These are phyloP conservation scores for Kuraishia cidri DNA, from an alignment of 805 yeast genomes.

Conservation along the genomic window DNA sequence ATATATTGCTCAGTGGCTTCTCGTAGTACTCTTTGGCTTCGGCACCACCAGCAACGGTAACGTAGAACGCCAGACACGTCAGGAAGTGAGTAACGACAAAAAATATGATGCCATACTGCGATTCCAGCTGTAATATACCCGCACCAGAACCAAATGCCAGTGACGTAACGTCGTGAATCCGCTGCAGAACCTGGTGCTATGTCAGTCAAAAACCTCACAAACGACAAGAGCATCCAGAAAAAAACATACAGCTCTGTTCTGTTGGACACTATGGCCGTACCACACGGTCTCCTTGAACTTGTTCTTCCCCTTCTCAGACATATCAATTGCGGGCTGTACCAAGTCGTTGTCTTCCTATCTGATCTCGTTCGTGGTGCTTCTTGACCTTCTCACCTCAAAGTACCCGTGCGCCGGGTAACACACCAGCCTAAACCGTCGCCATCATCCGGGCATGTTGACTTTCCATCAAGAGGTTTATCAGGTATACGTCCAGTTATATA, in stretches of 20 bases:
- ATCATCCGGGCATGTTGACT: too few relatives aligned
- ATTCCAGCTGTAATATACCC: slow-evolving; percentile 44
- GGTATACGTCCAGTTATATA: too few relatives aligned
- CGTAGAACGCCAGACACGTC: slow-evolving; percentile 21
- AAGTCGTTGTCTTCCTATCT: too few relatives aligned
- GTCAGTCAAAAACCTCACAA: not conserved
- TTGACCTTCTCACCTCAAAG: too few relatives aligned
- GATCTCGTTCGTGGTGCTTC: too few relatives aligned
- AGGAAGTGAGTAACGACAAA: slow-evolving; percentile 26
- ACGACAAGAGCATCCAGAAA: not conserved
- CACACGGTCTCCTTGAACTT: slow-evolving; percentile 1
- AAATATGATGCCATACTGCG: slow-evolving; percentile 36
- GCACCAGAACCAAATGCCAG: slow-evolving; percentile 43
- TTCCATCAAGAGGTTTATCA: too few relatives aligned
- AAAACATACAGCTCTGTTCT: slow-evolving; percentile 5
- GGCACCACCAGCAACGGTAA: slow-evolving; percentile 20
- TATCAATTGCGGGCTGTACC: too few relatives aligned
- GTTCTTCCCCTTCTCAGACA: too few relatives aligned
- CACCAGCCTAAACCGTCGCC: too few relatives aligned
- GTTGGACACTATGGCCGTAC: slow-evolving; percentile 4
- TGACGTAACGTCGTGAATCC: slow-evolving; percentile 36
- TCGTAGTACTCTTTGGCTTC: slow-evolving; percentile 27
- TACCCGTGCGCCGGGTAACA: too few relatives aligned
- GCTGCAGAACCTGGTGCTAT: slow-evolving; percentile 7
- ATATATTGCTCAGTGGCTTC: slow-evolving; percentile 28